phyloP scores from a whole-genome alignment of 2,329 filamentous ascomycete genomes.

The Cephalotrichum gorgonifer region DNA sequence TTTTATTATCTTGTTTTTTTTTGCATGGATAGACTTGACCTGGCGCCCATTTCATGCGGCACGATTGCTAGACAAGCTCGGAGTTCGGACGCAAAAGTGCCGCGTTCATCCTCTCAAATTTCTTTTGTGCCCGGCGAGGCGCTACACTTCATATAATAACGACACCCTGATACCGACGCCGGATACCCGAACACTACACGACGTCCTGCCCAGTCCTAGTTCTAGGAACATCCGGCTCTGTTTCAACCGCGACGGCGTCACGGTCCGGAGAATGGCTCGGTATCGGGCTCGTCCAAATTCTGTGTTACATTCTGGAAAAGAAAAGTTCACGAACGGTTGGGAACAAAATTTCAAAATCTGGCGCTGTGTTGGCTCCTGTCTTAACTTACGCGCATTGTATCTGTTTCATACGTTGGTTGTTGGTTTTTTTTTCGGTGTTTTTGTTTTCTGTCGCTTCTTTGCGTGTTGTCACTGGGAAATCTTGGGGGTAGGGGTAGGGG shows the following conservation, averaged over 20 bases:
- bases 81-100: conserved; percentile 5
- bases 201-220: neutral
- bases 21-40: conserved; percentile 1
- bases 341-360: neutral
- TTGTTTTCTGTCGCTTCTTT: neutral
- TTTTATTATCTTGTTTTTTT: neutral
- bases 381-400: neutral
- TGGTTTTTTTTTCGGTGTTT: conserved; percentile 5
- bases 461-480: neutral
- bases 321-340: neutral
- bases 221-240: too few species aligned
- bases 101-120: conserved; percentile 2
- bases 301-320: neutral
- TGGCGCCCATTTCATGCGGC: conserved; percentile 1
- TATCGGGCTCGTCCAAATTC: neutral
- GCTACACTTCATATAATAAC: neutral
- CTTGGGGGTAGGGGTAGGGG: neutral
- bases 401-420: conserved; percentile 2
- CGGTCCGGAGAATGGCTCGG: neutral
- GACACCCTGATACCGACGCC: neutral
- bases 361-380: neutral
- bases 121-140: conserved; percentile 2
- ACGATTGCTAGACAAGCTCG: conserved; percentile 2
- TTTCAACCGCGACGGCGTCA: neutral
- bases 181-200: neutral